Conservation (phyloP, 805 yeast genomes). For the Clavispora phyllophila region DNA sequence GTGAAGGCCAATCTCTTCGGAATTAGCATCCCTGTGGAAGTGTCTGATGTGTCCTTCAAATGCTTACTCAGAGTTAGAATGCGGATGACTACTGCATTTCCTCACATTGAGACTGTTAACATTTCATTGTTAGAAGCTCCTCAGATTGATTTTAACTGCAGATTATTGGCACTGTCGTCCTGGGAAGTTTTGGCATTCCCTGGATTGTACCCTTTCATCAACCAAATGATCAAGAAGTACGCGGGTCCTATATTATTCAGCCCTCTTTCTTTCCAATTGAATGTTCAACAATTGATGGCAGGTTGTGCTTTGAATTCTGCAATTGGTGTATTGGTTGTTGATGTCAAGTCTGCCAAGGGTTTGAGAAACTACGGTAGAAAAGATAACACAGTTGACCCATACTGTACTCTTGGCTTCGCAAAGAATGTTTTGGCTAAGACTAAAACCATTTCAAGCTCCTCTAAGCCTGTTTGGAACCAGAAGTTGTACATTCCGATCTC, state of each 20-base stretch:
- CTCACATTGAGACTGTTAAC: conserved; percentile 89
- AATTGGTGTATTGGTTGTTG: conserved; percentile 77
- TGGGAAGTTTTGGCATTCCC: conserved; percentile 87
- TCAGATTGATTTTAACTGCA: conserved; percentile 76
- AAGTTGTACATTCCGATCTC: conserved; percentile 63
- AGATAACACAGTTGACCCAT: conserved; percentile 88
- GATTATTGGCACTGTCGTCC: conserved; percentile 73
- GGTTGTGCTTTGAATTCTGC: conserved; percentile 78
- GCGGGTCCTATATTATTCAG: conserved; percentile 83
- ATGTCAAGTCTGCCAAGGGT: conserved; percentile 59
- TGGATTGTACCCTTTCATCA: conserved; percentile 76
- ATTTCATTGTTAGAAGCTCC: conserved; percentile 85
- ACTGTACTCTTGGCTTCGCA: conserved; percentile 64
- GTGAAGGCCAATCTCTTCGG: conserved; percentile 83
- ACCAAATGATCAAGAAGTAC: conserved; percentile 79
- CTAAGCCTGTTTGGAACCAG: conserved; percentile 81
- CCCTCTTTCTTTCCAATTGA: conserved; percentile 91
- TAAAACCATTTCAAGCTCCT: conserved; percentile 60
- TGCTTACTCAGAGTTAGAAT: conserved; percentile 75
- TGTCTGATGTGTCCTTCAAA: conserved; percentile 73
- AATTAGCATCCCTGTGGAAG: conserved; percentile 68
- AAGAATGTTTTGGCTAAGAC: conserved; percentile 62
- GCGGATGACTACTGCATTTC: conserved; percentile 85
- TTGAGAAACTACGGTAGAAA: conserved; percentile 64
- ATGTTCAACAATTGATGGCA: conserved; percentile 83